A percentile compares a stretch with the other conserved stretches of the same genome.
phyloP scores from a whole-genome alignment of 768 basidiomycete genomes.

The Mycena pura region DNA sequence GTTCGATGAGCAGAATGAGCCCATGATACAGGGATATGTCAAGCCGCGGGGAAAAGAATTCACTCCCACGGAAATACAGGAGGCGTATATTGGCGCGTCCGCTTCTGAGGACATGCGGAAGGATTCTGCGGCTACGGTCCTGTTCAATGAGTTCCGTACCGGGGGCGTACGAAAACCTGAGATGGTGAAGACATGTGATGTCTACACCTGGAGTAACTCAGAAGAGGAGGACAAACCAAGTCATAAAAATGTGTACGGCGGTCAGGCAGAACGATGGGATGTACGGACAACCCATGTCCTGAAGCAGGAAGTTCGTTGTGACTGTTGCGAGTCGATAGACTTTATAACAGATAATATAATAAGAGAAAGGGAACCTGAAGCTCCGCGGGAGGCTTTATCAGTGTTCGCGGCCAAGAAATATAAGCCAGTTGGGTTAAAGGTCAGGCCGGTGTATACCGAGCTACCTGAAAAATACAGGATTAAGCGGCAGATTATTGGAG shows the following conservation, averaged over 20 bases:
- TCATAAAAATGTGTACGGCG: too few relatives aligned
- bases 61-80: background rate
- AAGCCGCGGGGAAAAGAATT: background rate
- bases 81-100: slow-evolving; percentile 1
- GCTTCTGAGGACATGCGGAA: background rate
- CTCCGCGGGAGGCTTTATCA: background rate
- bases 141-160: background rate
- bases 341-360: too few relatives aligned
- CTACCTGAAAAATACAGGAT: slow-evolving; percentile 31
- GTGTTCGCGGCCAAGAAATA: slow-evolving; percentile 24
- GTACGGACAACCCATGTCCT: too few relatives aligned
- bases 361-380: too few relatives aligned
- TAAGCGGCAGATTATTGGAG: slow-evolving; percentile 23
- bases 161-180: background rate
- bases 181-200: background rate
- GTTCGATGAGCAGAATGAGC: background rate
- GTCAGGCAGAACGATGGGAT: too few relatives aligned
- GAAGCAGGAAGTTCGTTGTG: too few relatives aligned
- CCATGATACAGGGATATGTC: slow-evolving; percentile 2
- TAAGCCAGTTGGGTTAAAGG: slow-evolving; percentile 25
- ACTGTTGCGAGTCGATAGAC: too few relatives aligned
- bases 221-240: too few relatives aligned
- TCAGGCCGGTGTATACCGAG: slow-evolving; percentile 28
- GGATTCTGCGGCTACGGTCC: background rate
- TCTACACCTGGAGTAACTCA: too few relatives aligned